Conservation (phyloP, 768 basidiomycete genomes). For the Russula ochroleuca region DNA sequence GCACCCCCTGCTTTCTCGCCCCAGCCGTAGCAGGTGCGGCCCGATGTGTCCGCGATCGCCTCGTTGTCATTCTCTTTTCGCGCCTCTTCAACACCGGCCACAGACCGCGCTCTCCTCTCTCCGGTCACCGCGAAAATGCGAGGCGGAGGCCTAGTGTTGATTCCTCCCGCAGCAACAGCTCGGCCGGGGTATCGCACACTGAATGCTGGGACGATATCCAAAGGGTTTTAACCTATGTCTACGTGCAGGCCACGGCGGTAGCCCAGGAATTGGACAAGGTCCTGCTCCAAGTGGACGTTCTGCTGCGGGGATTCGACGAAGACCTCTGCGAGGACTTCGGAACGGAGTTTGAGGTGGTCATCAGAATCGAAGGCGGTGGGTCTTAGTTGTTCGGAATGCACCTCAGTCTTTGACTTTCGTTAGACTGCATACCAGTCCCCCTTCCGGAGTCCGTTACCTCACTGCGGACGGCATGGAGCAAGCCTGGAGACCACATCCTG, state of each 20-base stretch:
- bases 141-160: constrained; percentile 15
- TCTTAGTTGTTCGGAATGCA: constrained; percentile 15
- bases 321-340: constrained; percentile 39
- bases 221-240: constrained; percentile 72
- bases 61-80: constrained; percentile 64
- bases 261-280: constrained; percentile 65
- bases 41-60: constrained; percentile 42
- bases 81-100: constrained; percentile 46
- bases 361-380: constrained; percentile 28
- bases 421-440: constrained; percentile 28
- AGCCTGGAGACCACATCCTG: constrained; percentile 20
- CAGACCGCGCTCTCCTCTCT: constrained; percentile 19
- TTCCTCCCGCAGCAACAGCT: constrained; percentile 18
- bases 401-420: not conserved
- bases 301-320: constrained; percentile 56
- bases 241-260: constrained; percentile 77
- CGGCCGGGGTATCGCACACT: constrained; percentile 38
- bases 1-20: constrained; percentile 52
- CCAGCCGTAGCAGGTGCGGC: constrained; percentile 51
- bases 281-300: constrained; percentile 72
- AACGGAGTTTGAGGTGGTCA: constrained; percentile 36
- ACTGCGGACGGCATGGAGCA: constrained; percentile 24
- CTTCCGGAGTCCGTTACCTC: constrained; percentile 25
- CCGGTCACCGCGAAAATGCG: constrained; percentile 3
- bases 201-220: constrained; percentile 65